Evolutionary conservation across 148 eudicot genomes (phyloP), one percentile per base, ranked within the genome.

Genomic region (Vaccinium vitisidaea): DNA sequence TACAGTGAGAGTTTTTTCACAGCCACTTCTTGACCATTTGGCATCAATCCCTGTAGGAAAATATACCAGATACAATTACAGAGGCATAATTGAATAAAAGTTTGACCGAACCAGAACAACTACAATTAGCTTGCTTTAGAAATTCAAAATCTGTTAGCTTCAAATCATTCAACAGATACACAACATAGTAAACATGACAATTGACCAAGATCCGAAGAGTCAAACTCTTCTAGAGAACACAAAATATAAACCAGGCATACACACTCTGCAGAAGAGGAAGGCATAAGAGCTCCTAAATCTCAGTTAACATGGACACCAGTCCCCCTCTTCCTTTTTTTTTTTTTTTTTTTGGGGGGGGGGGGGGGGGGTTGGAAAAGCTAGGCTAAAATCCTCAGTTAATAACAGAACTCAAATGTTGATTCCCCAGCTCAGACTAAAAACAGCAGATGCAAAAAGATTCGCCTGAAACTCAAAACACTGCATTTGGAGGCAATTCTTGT

Each of bases 11-110:
- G 87, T 89, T 91, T 94, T 90, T 95, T 95, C 65, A 95, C 95
- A 49, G 98, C 98, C 61, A 95, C 87, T 86, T 88, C 92, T 87
- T 92, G 93, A 87, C 96, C 98, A 87, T 89, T 90, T 69, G 95
- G 94, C 89, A 95, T 83, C 86, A 93, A 88, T 86, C 98, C 98
- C 98, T 94, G 88, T 21, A 75, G 39, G 82, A 79, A 79, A 70
- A 71, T 76, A 55, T 14, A 77, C 73, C 54, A 77, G 50, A 80
- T 71, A 78, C 5, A 73, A 27, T 21, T 36, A 73, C 9, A 58
- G 11, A 18, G 32, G 32, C 21, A 25, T 69, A 55, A 80, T 11
- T 43, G 39, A 79, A 5, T 27, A 69, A 16, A 30, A 25, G 18
- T 27, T 78, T 53, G 23, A 54, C 49, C 14, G 23, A 84, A 67